phyloP scores from a whole-genome alignment of 306 rosid genomes.

The Luffa aegyptiaca region DNA sequence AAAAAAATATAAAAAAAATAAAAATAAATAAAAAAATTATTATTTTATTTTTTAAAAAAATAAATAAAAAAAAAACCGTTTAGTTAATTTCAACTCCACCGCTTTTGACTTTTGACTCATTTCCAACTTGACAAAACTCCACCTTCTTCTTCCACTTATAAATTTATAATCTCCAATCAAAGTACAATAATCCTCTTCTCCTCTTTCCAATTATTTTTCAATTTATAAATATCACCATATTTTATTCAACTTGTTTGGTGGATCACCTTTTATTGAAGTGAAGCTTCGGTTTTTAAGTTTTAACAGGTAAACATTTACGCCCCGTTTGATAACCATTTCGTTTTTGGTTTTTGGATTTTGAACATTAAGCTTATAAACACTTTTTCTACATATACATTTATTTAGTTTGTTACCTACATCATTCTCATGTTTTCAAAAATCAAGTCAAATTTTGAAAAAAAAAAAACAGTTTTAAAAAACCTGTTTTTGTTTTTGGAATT shows the following conservation, averaged over 20 bases:
- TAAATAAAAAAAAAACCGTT: neutral
- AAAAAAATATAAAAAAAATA: neutral
- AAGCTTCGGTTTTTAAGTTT: too few relatives aligned
- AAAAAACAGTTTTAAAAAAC: too few relatives aligned
- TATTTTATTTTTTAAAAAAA: neutral
- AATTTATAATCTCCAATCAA: neutral
- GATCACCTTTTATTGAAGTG: too few relatives aligned
- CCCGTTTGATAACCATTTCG: too few relatives aligned
- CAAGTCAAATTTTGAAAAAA: too few relatives aligned
- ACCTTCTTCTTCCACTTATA: neutral
- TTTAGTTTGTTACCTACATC: too few relatives aligned
- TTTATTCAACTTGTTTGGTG: neutral
- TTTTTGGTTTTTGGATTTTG: too few relatives aligned
- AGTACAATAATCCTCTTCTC: neutral
- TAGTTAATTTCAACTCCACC: neutral
- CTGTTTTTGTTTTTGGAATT: too few relatives aligned
- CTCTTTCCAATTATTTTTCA: neutral
- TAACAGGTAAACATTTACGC: too few relatives aligned
- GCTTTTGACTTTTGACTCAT: neutral
- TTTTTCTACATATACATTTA: too few relatives aligned
- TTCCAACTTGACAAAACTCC: neutral
- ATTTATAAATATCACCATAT: neutral
- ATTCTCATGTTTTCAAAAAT: too few relatives aligned
- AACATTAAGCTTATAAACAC: too few relatives aligned
- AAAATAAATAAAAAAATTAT: neutral